A percentile compares a stretch with the other conserved stretches of the same genome.
Conservation (phyloP, 2,329 filamentous ascomycete genomes). For the Pseudogymnoascus verrucosus region DNA sequence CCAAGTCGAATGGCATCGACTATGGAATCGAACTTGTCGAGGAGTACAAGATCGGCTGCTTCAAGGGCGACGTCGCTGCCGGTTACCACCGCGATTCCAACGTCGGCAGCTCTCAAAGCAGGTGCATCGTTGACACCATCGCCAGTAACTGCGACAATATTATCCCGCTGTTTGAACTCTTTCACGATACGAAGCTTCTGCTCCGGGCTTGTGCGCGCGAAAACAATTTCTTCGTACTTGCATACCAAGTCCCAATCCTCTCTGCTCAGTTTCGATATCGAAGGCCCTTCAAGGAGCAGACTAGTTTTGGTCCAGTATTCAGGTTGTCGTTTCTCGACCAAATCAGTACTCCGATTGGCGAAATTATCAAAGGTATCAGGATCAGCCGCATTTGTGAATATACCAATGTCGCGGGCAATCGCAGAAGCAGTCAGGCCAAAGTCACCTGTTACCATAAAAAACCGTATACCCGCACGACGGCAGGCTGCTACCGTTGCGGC, state of each 20-base stretch:
- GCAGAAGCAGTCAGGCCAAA: slow-evolving; percentile 65
- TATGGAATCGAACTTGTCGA: slow-evolving; percentile 64
- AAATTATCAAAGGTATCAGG: slow-evolving; percentile 34
- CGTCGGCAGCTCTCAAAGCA: slow-evolving; percentile 48
- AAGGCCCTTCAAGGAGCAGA: slow-evolving; percentile 17
- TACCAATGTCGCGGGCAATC: slow-evolving; percentile 63
- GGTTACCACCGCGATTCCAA: slow-evolving; percentile 50
- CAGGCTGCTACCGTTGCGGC: slow-evolving; percentile 49
- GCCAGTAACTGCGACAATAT: slow-evolving; percentile 39
- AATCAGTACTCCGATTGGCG: neutral
- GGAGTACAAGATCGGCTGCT: slow-evolving; percentile 53
- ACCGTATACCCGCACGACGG: slow-evolving; percentile 59
- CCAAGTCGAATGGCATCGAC: slow-evolving; percentile 67
- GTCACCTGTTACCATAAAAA: slow-evolving; percentile 73
- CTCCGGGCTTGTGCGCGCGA: slow-evolving; percentile 36
- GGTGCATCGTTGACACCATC: slow-evolving; percentile 43
- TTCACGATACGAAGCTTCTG: slow-evolving; percentile 36
- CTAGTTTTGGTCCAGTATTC: slow-evolving; percentile 9
- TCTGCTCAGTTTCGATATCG: slow-evolving; percentile 20
- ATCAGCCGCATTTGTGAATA: slow-evolving; percentile 40
- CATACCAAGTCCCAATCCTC: slow-evolving; percentile 40
- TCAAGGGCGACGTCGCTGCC: slow-evolving; percentile 55
- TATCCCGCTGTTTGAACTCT: slow-evolving; percentile 30
- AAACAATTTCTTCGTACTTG: slow-evolving; percentile 42
- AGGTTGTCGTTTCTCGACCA: slow-evolving; percentile 1